phyloP scores from a whole-genome alignment of 148 eudicot species.

The Nyssa sinensis region DNA sequence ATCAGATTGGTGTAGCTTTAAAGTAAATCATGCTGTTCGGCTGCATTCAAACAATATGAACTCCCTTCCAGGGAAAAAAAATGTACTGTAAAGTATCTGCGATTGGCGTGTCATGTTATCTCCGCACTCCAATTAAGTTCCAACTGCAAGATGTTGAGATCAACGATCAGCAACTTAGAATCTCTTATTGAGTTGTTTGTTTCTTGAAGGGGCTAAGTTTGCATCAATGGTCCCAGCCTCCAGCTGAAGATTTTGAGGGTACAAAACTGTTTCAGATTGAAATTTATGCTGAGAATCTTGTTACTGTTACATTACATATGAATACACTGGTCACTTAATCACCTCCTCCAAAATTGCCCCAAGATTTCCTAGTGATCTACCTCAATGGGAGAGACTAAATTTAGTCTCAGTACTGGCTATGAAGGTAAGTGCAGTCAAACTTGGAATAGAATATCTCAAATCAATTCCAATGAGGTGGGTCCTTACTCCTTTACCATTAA shows the following conservation, averaged over 20 bases:
- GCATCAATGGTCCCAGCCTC: slow-evolving; percentile 16
- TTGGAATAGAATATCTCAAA: neutral
- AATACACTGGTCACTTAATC: slow-evolving; percentile 22
- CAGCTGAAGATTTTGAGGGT: slow-evolving; percentile 21
- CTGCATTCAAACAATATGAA: slow-evolving; percentile 7
- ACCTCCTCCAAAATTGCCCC: slow-evolving; percentile 26
- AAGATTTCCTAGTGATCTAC: slow-evolving; percentile 23
- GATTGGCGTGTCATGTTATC: slow-evolving; percentile 22
- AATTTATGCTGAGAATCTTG: slow-evolving; percentile 16
- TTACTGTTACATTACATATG: too few relatives aligned
- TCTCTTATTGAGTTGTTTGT: slow-evolving; percentile 22
- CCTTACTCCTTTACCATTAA: too few relatives aligned
- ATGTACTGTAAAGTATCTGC: slow-evolving; percentile 22
- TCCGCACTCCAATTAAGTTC: slow-evolving; percentile 8
- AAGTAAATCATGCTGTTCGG: neutral
- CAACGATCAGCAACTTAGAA: slow-evolving; percentile 16
- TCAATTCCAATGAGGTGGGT: too few relatives aligned
- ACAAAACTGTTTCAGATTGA: slow-evolving; percentile 23
- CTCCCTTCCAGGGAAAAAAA: slow-evolving; percentile 13
- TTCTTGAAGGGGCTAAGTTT: slow-evolving; percentile 27
- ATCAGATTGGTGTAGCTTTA: slow-evolving; percentile 8
- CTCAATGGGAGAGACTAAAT: slow-evolving; percentile 24
- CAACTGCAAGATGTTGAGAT: slow-evolving; percentile 16
- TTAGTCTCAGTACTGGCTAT: slow-evolving; percentile 17
- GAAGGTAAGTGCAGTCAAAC: slow-evolving; percentile 11